Base-by-base conservation (phyloP, 2,329 filamentous ascomycete genomes). In the Cladorrhinum sp. region DNA sequence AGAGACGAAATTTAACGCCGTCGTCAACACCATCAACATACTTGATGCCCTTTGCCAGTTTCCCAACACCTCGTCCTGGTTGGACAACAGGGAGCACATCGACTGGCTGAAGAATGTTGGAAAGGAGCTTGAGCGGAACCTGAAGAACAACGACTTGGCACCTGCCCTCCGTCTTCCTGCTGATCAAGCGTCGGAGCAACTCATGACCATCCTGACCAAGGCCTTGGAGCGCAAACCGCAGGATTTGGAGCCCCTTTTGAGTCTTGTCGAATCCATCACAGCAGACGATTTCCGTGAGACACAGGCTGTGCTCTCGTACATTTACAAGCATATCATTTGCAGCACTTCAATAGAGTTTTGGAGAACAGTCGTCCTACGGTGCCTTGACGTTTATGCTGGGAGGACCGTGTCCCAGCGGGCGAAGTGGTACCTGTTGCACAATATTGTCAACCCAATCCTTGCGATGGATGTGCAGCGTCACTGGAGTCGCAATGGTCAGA, bases 391-490 rank as follows among this genome's bases (percentile, higher is more conserved):
- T 0, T 99, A 97, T 73, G 88, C 90, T 6, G 85, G 87, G 55
- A 91, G 89, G 70, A 85, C 81, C 51, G 90, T 88, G 12, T 87
- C 90, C 0, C 95, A 97, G 74, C 93, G 90, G 77, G 91, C 91
- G 50, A 99, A 99, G 75, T 90, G 92, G 57, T 99, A 96, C 73
- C 80, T 96, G 36, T 87, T 99, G 71, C 92, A 92, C 72, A 88
- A 96, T 73, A 83, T 99, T 30, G 91, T 97, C 66, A 99, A 98
- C 70, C 96, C 95, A 0, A 96, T 98, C 42, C 85, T 99, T 59
- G 93, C 94, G 2, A 96, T 94, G 90, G 95, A 99, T 75, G 88
- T 96, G 42, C 94, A 95, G 85, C 86, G 89, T 23, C 88, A 90
- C 61, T 95, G 91, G 82, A 82, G 86, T 73, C 80, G 78, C 62